Evolutionary conservation across 257 asterid genomes (phyloP).

Genomic region (Primulina tabacum): DNA sequence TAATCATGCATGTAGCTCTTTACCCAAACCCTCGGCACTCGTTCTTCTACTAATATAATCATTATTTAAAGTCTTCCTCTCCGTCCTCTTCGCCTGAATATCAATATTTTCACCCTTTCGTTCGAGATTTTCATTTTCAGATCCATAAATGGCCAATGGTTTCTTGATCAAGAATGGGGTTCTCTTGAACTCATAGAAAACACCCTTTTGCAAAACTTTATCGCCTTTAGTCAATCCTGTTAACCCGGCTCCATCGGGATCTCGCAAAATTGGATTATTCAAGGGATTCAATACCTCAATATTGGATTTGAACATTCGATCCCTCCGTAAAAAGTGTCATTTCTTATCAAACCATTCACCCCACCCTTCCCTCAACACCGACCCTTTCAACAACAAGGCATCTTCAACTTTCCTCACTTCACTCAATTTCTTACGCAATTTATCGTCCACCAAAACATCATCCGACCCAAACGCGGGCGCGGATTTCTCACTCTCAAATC

Average conservation of each 20-base stretch:
- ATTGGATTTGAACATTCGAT: conserved; percentile 77
- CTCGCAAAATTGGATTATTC: conserved; percentile 82
- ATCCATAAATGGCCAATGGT: conserved; percentile 43
- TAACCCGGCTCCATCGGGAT: conserved; percentile 78
- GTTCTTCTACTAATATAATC: conserved; percentile 27
- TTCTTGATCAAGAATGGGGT: conserved; percentile 64
- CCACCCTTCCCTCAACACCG: conserved; percentile 92
- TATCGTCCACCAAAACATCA: conserved; percentile 72
- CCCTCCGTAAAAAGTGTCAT: conserved; percentile 83
- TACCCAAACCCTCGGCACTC: conserved; percentile 39
- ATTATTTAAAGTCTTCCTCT: conserved; percentile 55
- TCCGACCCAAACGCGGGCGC: conserved; percentile 73
- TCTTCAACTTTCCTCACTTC: conserved; percentile 66
- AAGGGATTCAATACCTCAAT: conserved; percentile 73
- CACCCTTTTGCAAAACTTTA: conserved; percentile 54
- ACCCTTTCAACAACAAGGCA: conserved; percentile 79
- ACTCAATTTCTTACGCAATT: conserved; percentile 52
- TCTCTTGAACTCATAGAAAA: conserved; percentile 58
- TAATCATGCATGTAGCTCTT: conserved; percentile 53
- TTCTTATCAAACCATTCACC: conserved; percentile 97
- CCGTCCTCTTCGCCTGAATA: conserved; percentile 36
- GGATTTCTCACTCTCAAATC: conserved; percentile 41
- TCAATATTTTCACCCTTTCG: conserved; percentile 26
- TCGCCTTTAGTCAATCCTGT: conserved; percentile 85
- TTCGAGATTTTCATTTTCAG: conserved; percentile 21